phyloP scores from a whole-genome alignment of 129 eudicot genomes.

The carrot (Daucus carota) region DNA sequence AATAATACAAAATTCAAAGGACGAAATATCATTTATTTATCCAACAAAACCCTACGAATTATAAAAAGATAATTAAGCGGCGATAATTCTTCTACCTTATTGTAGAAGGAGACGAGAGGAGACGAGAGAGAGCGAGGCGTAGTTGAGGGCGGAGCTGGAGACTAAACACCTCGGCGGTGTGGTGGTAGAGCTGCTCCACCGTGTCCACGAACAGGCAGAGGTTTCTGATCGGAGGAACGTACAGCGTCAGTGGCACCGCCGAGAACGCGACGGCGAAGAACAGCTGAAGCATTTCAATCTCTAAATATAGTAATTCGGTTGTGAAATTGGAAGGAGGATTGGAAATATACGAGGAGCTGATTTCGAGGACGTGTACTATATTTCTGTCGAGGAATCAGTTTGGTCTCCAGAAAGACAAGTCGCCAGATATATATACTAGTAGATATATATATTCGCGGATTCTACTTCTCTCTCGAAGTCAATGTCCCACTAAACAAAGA shows the following conservation, averaged over 20 bases:
- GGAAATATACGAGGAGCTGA: too few species aligned
- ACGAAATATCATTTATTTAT: neutral
- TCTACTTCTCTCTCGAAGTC: too few species aligned
- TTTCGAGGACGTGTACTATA: neutral
- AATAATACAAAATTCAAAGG: neutral
- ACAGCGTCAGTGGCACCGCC: conserved; percentile 7
- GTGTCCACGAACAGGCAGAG: neutral
- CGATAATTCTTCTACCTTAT: neutral
- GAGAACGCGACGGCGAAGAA: conserved; percentile 1
- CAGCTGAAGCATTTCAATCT: neutral
- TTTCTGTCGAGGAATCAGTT: neutral
- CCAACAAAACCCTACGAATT: neutral
- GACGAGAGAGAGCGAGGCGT: neutral
- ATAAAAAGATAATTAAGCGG: too few species aligned
- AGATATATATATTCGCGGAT: too few species aligned
- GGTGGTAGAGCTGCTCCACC: neutral
- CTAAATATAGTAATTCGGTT: neutral
- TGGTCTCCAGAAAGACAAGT: neutral
- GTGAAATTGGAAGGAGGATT: neutral
- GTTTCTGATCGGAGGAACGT: neutral
- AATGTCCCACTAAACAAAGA: too few species aligned
- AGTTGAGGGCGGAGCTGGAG: neutral
- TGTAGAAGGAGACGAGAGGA: neutral
- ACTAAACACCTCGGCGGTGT: neutral
- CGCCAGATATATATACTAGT: too few species aligned